These are phyloP conservation scores for Coniochaeta sp. DNA, from an alignment of 2,329 filamentous ascomycete species.

Conservation along the genomic window DNA sequence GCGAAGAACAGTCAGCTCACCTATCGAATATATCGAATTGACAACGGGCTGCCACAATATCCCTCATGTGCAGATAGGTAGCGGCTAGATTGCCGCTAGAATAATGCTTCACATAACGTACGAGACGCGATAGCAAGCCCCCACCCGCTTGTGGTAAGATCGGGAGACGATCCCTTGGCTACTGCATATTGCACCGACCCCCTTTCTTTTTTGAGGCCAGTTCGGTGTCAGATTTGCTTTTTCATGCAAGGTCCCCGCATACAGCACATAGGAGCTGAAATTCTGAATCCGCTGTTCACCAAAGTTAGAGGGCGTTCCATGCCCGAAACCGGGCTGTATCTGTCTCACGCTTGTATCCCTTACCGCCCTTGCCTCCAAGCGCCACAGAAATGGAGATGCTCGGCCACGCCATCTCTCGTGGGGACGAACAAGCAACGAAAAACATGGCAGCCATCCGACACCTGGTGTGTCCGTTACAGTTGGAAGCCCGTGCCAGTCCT, in stretches of 20 bases:
- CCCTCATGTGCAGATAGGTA: too few species aligned
- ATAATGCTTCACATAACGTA: neutral
- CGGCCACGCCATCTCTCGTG: neutral
- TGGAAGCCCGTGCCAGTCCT: neutral
- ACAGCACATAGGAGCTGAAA: neutral
- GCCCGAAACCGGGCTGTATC: neutral
- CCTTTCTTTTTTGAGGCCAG: neutral
- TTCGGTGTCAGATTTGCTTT: neutral
- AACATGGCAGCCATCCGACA: neutral
- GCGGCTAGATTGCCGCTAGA: too few species aligned
- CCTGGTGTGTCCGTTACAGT: neutral
- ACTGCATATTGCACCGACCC: neutral
- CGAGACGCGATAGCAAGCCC: neutral
- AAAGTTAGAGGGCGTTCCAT: neutral
- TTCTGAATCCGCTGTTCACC: neutral
- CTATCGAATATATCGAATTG: neutral
- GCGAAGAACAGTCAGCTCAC: neutral
- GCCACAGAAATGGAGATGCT: neutral
- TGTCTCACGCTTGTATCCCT: neutral
- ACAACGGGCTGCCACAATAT: neutral
- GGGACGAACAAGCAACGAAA: neutral
- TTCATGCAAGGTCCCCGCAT: neutral
- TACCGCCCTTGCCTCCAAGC: neutral
- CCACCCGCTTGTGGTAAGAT: neutral
- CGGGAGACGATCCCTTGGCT: neutral